Base-by-base conservation (phyloP, 768 basidiomycete genomes). In the Amanita fuliginea region DNA sequence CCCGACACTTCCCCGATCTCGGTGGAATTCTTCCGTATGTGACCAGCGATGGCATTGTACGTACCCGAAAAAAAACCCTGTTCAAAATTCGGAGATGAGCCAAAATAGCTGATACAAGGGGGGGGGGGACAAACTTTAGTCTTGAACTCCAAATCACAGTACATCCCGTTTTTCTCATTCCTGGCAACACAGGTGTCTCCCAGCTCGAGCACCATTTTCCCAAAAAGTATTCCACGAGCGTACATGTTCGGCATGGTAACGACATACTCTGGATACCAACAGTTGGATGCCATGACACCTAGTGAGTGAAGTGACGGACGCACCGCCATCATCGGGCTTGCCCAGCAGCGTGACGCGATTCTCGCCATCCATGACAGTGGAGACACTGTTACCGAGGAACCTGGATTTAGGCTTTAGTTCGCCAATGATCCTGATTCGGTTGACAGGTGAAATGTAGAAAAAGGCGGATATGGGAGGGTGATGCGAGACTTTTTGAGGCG, bases 231-330 rank as follows among this genome's bases (percentile, higher is more conserved):
- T 6, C 89, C 89, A 33, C 88, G 76, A 42, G 86, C 88, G 61
- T 90, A 95, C 86, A 97, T 96, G 71, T 97, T 98, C 26, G 96
- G 96, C 94, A 99, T 96, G 51, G 88, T 83, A 56, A 92, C 80
- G 51, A 85, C 75, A 62, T 93, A 94, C 54, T 87, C 89, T 84
- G 54, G 48, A 48, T n/a, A n/a, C n/a, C n/a, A 44, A 24, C 36
- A 14, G 36, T 39, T 11, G 30, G 24, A 16, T 26, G 45, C 24
- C 9, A 40, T 16, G 10, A 9, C 36, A 37, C 19, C 13, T 18
- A 47, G 22, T 49, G 48, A 22, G 19, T 49, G 48, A 47, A 34
- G 21, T 52, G 47, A 42, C 5, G 13, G 41, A 51, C 81, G 60
- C 63, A 90, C 91, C 81, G 53, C 92, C 90, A 67, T 93, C 91